Evolutionary conservation across 331 rosid species (phyloP), one percentile per base, ranked within the genome.

Genomic region (Malus hybrid): DNA sequence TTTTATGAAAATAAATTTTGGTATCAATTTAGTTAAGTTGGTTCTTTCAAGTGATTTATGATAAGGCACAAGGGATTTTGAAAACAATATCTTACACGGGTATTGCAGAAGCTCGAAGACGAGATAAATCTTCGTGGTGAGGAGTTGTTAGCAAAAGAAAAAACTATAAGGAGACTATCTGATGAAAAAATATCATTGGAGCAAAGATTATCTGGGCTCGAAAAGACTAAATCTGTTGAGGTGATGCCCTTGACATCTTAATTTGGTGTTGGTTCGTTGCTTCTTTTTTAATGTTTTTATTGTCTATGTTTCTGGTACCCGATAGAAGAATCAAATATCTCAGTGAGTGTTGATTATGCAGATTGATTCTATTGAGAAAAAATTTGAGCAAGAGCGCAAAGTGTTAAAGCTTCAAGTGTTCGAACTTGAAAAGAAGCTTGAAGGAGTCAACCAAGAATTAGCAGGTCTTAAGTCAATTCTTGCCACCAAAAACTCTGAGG

Each of bases 361-460:
- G 98, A 82, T 82, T 73, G 79, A 78, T 72, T 79, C 76, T 82
- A 81, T 85, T 32, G 85, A 85, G 73, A 75, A 69, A 79, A 90
- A 76, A 63, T 70, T 74, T 65, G 93, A 90, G 61, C 90, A 88
- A 65, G 97, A 92, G 69, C 86, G 84, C 71, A 88, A 83, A 82
- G 50, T 75, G 63, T 55, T 84, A 73, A 89, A 88, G 70, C 82
- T 82, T 80, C 83, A 66, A 74, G 92, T 86, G 27, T 64, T 68
- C 19, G 87, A 84, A 71, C 93, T 90, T 76, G 98, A 92, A 83
- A 87, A 86, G 71, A 90, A 89, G 67, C 83, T 90, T 56, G 87
- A 82, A 70, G 74, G 50, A 74, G 75, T 80, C 20, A 84, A 73
- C 67, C 92, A 86, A 84, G 91, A 89, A 69, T 69, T 89, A 69